Percentiles rank a stretch among this genome's conserved stretches.
These are phyloP conservation scores for Mycotypha africana DNA, from an alignment of 371 early-diverging fungal genomes.

Conservation along the genomic window DNA sequence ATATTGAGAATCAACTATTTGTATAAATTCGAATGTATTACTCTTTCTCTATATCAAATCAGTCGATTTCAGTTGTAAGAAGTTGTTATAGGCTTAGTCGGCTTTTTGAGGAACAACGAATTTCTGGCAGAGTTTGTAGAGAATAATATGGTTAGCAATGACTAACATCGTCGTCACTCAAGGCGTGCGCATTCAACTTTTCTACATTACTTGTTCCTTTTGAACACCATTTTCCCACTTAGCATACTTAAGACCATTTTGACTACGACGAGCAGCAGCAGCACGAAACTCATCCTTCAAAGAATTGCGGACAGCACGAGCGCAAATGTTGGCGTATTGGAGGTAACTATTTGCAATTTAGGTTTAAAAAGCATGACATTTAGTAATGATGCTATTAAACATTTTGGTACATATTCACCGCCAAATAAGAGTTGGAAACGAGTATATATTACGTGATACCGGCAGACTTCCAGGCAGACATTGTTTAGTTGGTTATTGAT, in stretches of 20 bases:
- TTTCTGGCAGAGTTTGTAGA: too few relatives aligned
- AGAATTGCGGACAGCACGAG: conserved; percentile 78
- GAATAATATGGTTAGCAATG: too few relatives aligned
- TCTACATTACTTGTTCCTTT: conserved; percentile 50
- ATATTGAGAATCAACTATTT: too few relatives aligned
- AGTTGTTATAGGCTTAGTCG: too few relatives aligned
- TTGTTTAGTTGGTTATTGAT: conserved; percentile 13
- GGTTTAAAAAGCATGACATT: too few relatives aligned
- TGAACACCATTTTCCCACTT: conserved; percentile 83
- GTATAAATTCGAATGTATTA: neutral
- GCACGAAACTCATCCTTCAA: conserved; percentile 75
- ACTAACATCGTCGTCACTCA: too few relatives aligned
- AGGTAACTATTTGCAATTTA: too few relatives aligned
- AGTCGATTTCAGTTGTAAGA: too few relatives aligned
- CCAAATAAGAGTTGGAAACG: neutral
- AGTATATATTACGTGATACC: conserved; percentile 44
- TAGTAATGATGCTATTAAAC: too few relatives aligned
- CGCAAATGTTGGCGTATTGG: conserved; percentile 82
- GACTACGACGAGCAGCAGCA: conserved; percentile 68
- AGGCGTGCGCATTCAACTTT: neutral
- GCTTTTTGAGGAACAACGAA: too few relatives aligned
- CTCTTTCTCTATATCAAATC: too few relatives aligned
- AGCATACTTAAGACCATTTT: conserved; percentile 70
- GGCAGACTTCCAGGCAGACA: conserved; percentile 66
- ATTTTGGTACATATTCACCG: neutral